A percentile compares a stretch with the other conserved stretches of the same genome.
These are phyloP conservation scores for Lyophyllum decastes DNA, from an alignment of 768 basidiomycete genomes.

Conservation along the genomic window DNA sequence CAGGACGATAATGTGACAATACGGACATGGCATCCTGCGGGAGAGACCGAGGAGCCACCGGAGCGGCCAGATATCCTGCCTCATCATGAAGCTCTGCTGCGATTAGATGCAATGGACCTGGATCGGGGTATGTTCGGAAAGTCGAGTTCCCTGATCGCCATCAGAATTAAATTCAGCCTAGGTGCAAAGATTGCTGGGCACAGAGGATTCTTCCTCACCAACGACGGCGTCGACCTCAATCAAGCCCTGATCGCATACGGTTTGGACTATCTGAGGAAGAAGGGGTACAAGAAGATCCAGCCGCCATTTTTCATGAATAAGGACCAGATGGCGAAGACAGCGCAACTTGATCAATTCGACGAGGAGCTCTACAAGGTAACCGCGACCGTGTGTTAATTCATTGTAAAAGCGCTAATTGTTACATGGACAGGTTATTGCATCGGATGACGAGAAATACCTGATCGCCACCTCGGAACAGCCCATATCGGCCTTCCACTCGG, in stretches of 20 bases:
- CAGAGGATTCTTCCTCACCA: slow-evolving; percentile 93
- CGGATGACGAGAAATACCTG: slow-evolving; percentile 96
- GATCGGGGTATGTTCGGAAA: slow-evolving; percentile 74
- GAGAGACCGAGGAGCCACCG: slow-evolving; percentile 70
- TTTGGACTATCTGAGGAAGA: slow-evolving; percentile 85
- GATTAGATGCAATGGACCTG: slow-evolving; percentile 94
- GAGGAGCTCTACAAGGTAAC: slow-evolving; percentile 94
- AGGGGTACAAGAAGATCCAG: slow-evolving; percentile 90
- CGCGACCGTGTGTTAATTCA: not conserved
- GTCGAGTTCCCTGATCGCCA: not conserved
- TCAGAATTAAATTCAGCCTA: slow-evolving; percentile 22
- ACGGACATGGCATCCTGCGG: slow-evolving; percentile 85
- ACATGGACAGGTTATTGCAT: slow-evolving; percentile 67
- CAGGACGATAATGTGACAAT: slow-evolving; percentile 90
- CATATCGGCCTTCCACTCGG: slow-evolving; percentile 92
- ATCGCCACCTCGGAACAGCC: slow-evolving; percentile 99
- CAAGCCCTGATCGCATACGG: slow-evolving; percentile 95
- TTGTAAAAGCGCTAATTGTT: not conserved
- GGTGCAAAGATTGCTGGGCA: slow-evolving; percentile 94
- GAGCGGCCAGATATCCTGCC: slow-evolving; percentile 80
- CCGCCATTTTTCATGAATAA: slow-evolving; percentile 99
- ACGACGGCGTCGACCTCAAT: slow-evolving; percentile 96
- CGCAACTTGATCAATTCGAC: slow-evolving; percentile 97
- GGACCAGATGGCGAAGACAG: slow-evolving; percentile 96
- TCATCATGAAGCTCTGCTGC: slow-evolving; percentile 95